A percentile compares a stretch with the other conserved stretches of the same genome.
These are phyloP conservation scores for Voacanga thouarsii DNA, from an alignment of 257 asterid genomes.

Conservation along the genomic window DNA sequence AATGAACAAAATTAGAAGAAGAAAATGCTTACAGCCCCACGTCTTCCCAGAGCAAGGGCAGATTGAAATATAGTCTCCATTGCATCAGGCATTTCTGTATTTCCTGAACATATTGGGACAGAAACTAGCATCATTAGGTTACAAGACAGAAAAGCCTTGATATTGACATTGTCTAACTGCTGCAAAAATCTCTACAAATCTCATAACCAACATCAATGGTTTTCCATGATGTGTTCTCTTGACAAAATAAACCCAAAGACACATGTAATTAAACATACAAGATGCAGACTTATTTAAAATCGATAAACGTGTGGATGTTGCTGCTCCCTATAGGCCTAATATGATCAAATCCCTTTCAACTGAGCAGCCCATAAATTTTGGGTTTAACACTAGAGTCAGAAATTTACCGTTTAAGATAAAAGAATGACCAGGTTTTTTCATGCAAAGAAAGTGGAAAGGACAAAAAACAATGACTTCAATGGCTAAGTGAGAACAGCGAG, in stretches of 20 bases:
- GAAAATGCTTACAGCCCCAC: constrained; percentile 70
- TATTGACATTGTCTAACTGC: neutral
- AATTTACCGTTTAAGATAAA: neutral
- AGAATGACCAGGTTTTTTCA: neutral
- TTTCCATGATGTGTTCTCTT: neutral
- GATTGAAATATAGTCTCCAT: constrained; percentile 80
- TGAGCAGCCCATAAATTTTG: neutral
- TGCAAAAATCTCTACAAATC: neutral
- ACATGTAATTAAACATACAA: neutral
- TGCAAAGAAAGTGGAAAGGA: neutral
- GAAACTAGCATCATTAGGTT: neutral
- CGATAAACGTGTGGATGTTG: neutral
- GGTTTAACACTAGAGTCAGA: neutral
- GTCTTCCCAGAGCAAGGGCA: constrained; percentile 71
- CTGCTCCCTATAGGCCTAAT: neutral
- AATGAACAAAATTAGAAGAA: constrained; percentile 16
- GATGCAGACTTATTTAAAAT: neutral
- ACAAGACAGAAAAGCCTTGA: constrained; percentile 3
- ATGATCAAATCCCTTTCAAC: neutral
- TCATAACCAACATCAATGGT: neutral
- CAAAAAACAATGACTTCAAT: neutral
- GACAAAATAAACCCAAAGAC: neutral
- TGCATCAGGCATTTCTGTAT: constrained; percentile 83
- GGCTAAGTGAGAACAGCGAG: neutral
- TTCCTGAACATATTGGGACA: constrained; percentile 40